Evolutionary conservation across 2,329 filamentous ascomycete species (phyloP).

Genomic region (Paecilomyces variotii): DNA sequence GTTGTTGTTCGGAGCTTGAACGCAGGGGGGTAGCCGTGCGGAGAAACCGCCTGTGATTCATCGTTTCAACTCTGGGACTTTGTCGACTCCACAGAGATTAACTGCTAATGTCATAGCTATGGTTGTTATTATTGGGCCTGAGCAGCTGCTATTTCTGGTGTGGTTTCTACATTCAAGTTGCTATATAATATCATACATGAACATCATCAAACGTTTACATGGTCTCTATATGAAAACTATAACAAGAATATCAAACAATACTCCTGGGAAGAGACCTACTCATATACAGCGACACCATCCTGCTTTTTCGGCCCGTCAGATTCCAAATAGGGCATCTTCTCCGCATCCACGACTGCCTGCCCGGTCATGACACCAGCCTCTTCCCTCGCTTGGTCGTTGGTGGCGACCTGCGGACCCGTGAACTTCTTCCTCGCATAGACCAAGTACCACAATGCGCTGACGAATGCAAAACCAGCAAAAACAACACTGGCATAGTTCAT

Average conservation of each 20-base stretch:
- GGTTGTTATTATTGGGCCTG: neutral
- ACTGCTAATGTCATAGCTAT: neutral
- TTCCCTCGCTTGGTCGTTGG: conserved; percentile 18
- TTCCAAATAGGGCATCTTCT: conserved; percentile 15
- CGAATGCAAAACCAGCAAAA: conserved; percentile 53
- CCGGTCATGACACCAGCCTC: conserved; percentile 24
- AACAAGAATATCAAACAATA: neutral
- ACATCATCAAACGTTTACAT: neutral
- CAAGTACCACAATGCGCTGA: conserved; percentile 58
- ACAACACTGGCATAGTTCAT: conserved; percentile 65
- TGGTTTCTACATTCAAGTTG: neutral
- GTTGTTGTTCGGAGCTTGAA: neutral
- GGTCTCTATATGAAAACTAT: neutral
- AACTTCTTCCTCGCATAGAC: conserved; percentile 56
- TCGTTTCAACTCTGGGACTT: neutral
- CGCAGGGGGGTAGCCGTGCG: neutral
- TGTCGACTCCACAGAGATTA: neutral
- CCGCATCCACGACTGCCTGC: conserved; percentile 21
- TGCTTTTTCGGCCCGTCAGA: conserved; percentile 7
- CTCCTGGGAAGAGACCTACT: neutral
- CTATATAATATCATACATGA: neutral
- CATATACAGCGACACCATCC: conserved; percentile 1
- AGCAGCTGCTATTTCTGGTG: neutral
- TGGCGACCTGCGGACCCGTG: conserved; percentile 45
- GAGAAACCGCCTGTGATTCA: neutral